Evolutionary conservation across 352 stramenopile genomes (phyloP).

Genomic region (Globisporangium megalacanthum): DNA sequence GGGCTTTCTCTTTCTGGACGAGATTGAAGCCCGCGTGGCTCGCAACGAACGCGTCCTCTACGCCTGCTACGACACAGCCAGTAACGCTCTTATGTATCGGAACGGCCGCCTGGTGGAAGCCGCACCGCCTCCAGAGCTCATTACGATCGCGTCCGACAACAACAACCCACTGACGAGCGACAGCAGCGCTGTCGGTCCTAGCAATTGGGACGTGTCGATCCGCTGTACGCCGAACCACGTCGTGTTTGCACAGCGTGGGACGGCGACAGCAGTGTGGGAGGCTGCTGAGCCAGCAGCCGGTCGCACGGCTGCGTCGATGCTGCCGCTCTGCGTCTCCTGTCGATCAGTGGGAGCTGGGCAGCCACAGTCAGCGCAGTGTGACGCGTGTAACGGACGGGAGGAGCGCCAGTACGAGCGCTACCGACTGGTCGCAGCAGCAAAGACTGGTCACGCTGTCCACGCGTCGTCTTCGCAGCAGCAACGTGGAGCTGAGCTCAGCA

Average conservation of each 20-base stretch:
- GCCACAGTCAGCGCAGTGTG: slow-evolving; percentile 3
- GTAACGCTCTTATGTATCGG: slow-evolving; percentile 3
- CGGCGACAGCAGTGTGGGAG: slow-evolving; percentile 4
- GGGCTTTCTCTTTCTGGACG: slow-evolving; percentile 11
- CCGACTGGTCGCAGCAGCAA: slow-evolving; percentile 9
- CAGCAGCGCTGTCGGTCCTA: no score
- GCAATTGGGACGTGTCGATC: slow-evolving; percentile 3
- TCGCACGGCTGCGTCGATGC: slow-evolving; percentile 7
- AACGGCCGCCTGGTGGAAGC: slow-evolving; percentile 6
- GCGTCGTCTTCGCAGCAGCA: slow-evolving; percentile 1
- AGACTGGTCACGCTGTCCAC: slow-evolving; percentile 7
- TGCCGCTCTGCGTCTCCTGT: slow-evolving; percentile 7
- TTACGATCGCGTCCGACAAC: slow-evolving; percentile 4
- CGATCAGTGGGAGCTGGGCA: slow-evolving; percentile 1
- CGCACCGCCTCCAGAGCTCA: slow-evolving; percentile 4
- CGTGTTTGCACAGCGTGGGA: slow-evolving; percentile 10
- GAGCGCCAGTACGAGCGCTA: slow-evolving; percentile 7
- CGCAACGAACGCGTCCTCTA: slow-evolving; percentile 3
- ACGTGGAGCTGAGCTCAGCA: neutral
- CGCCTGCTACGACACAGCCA: slow-evolving; percentile 10
- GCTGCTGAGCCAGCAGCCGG: slow-evolving; percentile 7
- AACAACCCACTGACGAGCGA: no score
- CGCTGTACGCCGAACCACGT: slow-evolving; percentile 10
- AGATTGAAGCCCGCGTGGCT: slow-evolving; percentile 7
- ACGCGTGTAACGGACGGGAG: slow-evolving; percentile 4